These are phyloP conservation scores for Trametes versicolor DNA, from an alignment of 1,284 basidiomycete species.

Conservation along the genomic window DNA sequence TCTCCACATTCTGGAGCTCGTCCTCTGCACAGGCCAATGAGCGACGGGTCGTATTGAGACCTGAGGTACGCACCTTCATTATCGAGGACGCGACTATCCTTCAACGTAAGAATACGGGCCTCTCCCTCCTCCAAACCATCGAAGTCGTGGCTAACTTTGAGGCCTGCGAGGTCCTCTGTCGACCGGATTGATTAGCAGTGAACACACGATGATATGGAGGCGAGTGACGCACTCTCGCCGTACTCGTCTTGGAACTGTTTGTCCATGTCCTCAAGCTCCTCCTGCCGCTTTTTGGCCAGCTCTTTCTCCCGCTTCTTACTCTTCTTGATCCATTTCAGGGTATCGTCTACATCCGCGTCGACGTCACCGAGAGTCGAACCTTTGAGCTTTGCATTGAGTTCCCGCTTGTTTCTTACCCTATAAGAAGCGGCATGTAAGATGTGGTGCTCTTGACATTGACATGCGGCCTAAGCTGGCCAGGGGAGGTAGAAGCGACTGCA, in stretches of 20 bases:
- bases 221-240: slow-evolving; percentile 73
- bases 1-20: slow-evolving; percentile 93
- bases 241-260: slow-evolving; percentile 79
- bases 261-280: slow-evolving; percentile 86
- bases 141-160: slow-evolving; percentile 97
- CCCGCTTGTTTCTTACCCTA: slow-evolving; percentile 91
- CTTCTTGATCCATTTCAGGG: slow-evolving; percentile 90
- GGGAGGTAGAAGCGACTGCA: slow-evolving; percentile 63
- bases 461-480: slow-evolving; percentile 43
- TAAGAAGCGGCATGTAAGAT: slow-evolving; percentile 58
- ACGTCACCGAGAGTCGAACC: slow-evolving; percentile 90
- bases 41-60: background rate
- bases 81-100: slow-evolving; percentile 94
- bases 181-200: slow-evolving; percentile 25
- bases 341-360: slow-evolving; percentile 76
- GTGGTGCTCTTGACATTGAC: slow-evolving; percentile 30
- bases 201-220: slow-evolving; percentile 1
- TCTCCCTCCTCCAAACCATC: slow-evolving; percentile 93
- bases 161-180: slow-evolving; percentile 86
- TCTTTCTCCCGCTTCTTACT: slow-evolving; percentile 90
- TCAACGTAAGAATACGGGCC: slow-evolving; percentile 94
- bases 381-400: slow-evolving; percentile 89
- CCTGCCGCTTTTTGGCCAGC: slow-evolving; percentile 78
- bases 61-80: slow-evolving; percentile 73
- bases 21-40: slow-evolving; percentile 73